These are phyloP conservation scores for Tricharina praecox DNA, from an alignment of 495 filamentous ascomycete species.

Conservation along the genomic window DNA sequence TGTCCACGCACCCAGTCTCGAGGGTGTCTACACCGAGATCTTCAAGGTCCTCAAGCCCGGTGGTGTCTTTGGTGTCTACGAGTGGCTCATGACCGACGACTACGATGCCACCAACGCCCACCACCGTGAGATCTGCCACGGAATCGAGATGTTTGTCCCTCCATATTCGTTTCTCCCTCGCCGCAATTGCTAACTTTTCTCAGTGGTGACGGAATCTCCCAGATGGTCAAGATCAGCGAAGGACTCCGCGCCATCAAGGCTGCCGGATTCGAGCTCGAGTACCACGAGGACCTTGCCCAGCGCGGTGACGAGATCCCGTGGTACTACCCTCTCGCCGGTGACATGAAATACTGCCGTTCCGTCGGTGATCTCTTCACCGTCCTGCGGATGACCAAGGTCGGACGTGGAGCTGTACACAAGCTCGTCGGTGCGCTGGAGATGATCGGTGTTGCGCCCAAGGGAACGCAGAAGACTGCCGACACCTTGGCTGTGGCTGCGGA, in stretches of 20 bases:
- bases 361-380: slow-evolving; percentile 70
- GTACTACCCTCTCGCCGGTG: slow-evolving; percentile 73
- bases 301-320: slow-evolving; percentile 64
- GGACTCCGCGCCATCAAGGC: slow-evolving; percentile 71
- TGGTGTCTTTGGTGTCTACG: slow-evolving; percentile 91
- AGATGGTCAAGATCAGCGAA: slow-evolving; percentile 87
- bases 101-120: slow-evolving; percentile 80
- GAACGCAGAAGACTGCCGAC: slow-evolving; percentile 92
- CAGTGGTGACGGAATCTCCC: slow-evolving; percentile 83
- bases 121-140: slow-evolving; percentile 81
- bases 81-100: slow-evolving; percentile 96
- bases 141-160: slow-evolving; percentile 54
- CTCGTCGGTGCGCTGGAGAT: slow-evolving; percentile 66
- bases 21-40: slow-evolving; percentile 86
- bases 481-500: slow-evolving; percentile 70
- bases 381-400: slow-evolving; percentile 76
- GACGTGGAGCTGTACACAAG: slow-evolving; percentile 56
- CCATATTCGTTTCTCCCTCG: neutral
- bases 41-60: slow-evolving; percentile 92
- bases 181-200: neutral
- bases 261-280: slow-evolving; percentile 70
- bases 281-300: slow-evolving; percentile 81
- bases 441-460: slow-evolving; percentile 55
- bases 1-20: slow-evolving; percentile 85
- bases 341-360: slow-evolving; percentile 64